Evolutionary conservation across 169 alveolate genomes (phyloP).

Genomic region (Amoebophrya sp.): DNA sequence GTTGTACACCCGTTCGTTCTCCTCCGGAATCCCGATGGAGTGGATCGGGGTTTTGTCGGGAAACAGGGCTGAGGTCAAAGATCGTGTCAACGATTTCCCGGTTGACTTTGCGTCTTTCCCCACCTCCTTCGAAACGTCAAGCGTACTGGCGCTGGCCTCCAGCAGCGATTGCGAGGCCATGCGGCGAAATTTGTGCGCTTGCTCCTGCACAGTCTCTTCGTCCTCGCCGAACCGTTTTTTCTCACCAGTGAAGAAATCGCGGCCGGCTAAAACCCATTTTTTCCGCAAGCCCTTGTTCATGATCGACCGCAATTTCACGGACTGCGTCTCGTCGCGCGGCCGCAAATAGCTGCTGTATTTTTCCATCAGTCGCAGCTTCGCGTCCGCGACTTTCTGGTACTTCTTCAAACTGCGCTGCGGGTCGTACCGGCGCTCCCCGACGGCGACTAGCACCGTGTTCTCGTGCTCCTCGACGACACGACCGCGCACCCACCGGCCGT

Average conservation of each 20-base stretch:
- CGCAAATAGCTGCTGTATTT: background rate
- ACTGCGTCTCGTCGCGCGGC: background rate
- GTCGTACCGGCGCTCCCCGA: background rate
- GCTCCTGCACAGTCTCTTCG: background rate
- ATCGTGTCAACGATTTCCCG: too few relatives aligned
- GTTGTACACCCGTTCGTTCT: too few relatives aligned
- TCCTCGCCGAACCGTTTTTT: background rate
- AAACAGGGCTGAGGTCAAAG: too few relatives aligned
- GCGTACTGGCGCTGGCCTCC: too few relatives aligned
- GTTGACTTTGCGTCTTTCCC: too few relatives aligned
- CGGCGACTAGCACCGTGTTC: background rate
- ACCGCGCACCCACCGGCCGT: background rate
- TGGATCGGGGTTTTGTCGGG: too few relatives aligned
- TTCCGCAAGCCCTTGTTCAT: background rate
- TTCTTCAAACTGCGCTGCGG: background rate
- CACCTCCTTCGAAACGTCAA: too few relatives aligned
- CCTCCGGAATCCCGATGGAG: too few relatives aligned
- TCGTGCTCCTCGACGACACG: background rate
- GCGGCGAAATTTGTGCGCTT: too few relatives aligned
- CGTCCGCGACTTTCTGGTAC: background rate
- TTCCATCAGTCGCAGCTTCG: background rate
- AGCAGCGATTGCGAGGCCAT: too few relatives aligned
- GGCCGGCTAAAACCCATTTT: background rate
- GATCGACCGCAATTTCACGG: background rate
- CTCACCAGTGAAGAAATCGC: background rate